Base-by-base conservation (phyloP, 306 rosid genomes). In the Castanea mollissima region DNA sequence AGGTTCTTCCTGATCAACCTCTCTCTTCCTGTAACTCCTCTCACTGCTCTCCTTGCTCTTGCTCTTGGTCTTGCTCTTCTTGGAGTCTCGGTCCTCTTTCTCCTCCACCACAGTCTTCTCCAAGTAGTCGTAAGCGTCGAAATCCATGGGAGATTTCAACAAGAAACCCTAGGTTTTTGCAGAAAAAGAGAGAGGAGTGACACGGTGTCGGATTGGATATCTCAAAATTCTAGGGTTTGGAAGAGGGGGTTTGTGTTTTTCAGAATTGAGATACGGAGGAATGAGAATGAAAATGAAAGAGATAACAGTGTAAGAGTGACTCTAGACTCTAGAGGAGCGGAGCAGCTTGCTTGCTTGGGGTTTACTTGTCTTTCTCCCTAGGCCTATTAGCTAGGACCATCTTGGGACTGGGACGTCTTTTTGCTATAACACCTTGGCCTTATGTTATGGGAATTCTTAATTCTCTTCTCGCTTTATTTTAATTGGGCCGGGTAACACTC, bases 51-150 rank as follows among this genome's bases (percentile, higher is more conserved):
- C 97, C 74, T 78, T 52, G 55, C 78, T 79, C 8, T 86, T 91
- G 80, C 78, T 92, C 86, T 86, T 91, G 80, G 76, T 92, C 86
- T 86, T 80, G 85, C 83, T 84, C 92, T 87, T 86, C 68, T 86
- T 77, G 76, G 87, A 77, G 58, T 89, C 94, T 3, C 77, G 78
- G 57, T 91, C 97, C 20, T 91, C 95, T 38, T 54, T 84, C 71
- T 90, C 98, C 89, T 94, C 96, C 80, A 92, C 96, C 80, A 92
- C 97, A 2, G 97, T 88, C 89, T 92, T 92, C 94, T 94, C 99
- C 87, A 94, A 85, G 82, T 94, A 94, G 65, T 92, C 97, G 83
- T 94, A 94, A 89, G 93, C 99, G 91, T 92, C 99, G 88, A 94
- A 92, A 60, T 91, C 99, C 99, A 94, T 94, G 60, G 58, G 5